Evolutionary conservation across 2,329 filamentous ascomycete genomes (phyloP).

Genomic region (Curvularia eragrostidis): DNA sequence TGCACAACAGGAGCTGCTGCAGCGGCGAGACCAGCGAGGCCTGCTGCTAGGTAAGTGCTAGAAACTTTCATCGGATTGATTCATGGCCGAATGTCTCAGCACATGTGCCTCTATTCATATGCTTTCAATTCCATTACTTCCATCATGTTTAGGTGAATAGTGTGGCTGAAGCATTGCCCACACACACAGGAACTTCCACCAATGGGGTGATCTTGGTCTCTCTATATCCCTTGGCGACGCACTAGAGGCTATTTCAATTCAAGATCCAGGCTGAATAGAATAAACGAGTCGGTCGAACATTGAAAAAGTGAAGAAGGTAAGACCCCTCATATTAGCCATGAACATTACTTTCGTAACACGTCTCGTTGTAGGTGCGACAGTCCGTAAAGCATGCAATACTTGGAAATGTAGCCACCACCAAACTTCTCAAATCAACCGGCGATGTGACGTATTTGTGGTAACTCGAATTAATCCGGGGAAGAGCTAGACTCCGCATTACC

Average conservation of each 20-base stretch:
- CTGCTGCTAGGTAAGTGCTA: not conserved
- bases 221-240: not conserved
- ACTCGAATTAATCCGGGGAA: conserved; percentile 9
- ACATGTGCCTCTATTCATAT: not conserved
- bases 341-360: not conserved
- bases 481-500: conserved; percentile 14
- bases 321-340: too few relatives aligned
- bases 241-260: not conserved
- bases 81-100: not conserved
- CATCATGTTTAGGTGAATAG: not conserved
- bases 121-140: not conserved
- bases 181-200: conserved; percentile 3
- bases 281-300: too few relatives aligned
- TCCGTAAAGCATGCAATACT: not conserved
- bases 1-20: conserved; percentile 24
- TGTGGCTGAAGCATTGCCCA: not conserved
- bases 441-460: not conserved
- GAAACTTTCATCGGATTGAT: conserved; percentile 12
- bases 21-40: not conserved
- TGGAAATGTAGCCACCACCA: not conserved
- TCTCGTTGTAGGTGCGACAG: not conserved
- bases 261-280: not conserved
- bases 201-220: not conserved
- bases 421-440: conserved; percentile 3
- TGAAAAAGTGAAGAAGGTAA: not conserved